Conservation (phyloP, 2,329 filamentous ascomycete genomes). For the Sclerotinia nivalis region DNA sequence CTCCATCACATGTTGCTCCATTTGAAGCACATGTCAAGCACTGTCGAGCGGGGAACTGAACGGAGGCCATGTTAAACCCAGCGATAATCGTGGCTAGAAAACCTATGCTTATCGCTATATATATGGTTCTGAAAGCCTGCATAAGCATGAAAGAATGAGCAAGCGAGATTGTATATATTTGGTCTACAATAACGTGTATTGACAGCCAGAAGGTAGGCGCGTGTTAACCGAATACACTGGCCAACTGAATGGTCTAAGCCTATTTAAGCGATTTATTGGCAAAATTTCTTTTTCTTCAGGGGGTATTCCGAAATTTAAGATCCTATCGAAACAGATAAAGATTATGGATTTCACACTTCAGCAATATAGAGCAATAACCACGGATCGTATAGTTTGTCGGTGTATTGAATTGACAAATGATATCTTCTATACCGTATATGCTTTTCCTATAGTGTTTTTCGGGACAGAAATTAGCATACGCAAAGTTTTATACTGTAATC, state of each 20-base stretch:
- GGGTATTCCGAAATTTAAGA: too few species aligned
- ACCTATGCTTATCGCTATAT: not conserved
- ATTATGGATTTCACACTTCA: too few species aligned
- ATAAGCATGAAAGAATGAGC: not conserved
- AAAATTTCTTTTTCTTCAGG: too few species aligned
- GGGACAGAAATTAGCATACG: too few species aligned
- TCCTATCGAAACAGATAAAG: too few species aligned
- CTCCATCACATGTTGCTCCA: constrained; percentile 5
- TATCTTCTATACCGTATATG: too few species aligned
- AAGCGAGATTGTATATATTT: constrained; percentile 3
- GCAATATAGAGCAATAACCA: too few species aligned
- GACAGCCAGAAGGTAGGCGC: not conserved
- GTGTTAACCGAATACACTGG: not conserved
- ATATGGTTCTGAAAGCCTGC: not conserved
- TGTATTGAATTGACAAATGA: too few species aligned
- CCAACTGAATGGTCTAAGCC: not conserved
- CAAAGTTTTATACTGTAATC: too few species aligned
- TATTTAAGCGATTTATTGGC: too few species aligned
- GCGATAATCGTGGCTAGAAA: constrained; percentile 3
- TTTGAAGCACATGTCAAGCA: constrained; percentile 14
- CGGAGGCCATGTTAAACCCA: not conserved
- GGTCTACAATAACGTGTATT: not conserved
- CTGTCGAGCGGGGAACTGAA: constrained; percentile 6
- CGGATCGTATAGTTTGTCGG: too few species aligned
- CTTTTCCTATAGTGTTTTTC: too few species aligned